A percentile compares a stretch with the other conserved stretches of the same genome.
phyloP scores from a whole-genome alignment of 164 flowering plant species.

The Hamamelis virginiana region DNA sequence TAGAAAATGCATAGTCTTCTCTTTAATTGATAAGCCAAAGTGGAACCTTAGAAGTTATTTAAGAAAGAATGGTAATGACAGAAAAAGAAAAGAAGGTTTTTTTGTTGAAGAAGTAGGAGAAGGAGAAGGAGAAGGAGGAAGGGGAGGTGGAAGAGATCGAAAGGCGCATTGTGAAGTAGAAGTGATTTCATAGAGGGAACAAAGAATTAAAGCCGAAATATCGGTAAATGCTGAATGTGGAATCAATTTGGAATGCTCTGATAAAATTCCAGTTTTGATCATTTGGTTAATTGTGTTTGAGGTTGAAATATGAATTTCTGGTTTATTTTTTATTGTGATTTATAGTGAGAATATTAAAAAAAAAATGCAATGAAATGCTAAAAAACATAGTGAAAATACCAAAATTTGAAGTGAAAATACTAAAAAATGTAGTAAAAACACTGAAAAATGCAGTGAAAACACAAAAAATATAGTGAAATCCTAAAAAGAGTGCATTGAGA shows the following conservation, averaged over 20 bases:
- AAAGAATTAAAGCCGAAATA: slow-evolving; percentile 63
- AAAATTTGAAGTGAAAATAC: too few relatives aligned
- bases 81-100: slow-evolving; percentile 1
- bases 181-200: slow-evolving; percentile 91
- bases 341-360: too few relatives aligned
- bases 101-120: slow-evolving; percentile 1
- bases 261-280: too few relatives aligned
- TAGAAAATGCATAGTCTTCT: slow-evolving; percentile 3
- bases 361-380: too few relatives aligned
- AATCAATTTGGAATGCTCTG: slow-evolving; percentile 78
- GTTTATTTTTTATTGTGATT: too few relatives aligned
- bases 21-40: slow-evolving; percentile 6
- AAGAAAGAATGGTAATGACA: neutral
- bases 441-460: too few relatives aligned
- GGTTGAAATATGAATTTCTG: too few relatives aligned
- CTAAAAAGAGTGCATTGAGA: too few relatives aligned
- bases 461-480: too few relatives aligned
- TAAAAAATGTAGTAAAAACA: too few relatives aligned
- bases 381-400: too few relatives aligned
- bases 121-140: slow-evolving; percentile 23
- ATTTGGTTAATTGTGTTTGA: too few relatives aligned
- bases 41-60: slow-evolving; percentile 5
- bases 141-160: slow-evolving; percentile 26
- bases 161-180: slow-evolving; percentile 77
- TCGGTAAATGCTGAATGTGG: slow-evolving; percentile 60